These are phyloP conservation scores for Rhodosporidiobolus odoratus DNA, from an alignment of 768 basidiomycete species.

Conservation along the genomic window DNA sequence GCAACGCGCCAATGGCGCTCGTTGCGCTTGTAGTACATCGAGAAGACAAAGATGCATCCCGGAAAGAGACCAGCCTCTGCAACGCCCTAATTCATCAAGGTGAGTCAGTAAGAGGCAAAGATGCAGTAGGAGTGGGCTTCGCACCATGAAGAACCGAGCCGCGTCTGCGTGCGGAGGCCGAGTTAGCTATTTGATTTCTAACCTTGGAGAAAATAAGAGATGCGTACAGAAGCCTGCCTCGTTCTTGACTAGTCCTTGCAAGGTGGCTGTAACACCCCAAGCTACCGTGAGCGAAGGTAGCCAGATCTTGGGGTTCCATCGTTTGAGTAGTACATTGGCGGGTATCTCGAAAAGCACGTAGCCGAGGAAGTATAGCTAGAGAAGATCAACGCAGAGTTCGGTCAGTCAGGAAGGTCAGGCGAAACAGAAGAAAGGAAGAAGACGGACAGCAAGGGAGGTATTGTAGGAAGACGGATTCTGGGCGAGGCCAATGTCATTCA, in stretches of 20 bases:
- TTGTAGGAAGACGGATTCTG: constrained; percentile 16
- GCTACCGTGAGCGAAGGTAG: constrained; percentile 57
- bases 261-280: constrained; percentile 46
- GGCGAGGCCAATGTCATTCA: constrained; percentile 23
- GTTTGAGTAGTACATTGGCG: constrained; percentile 14
- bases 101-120: constrained; percentile 45
- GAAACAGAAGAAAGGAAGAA: constrained; percentile 1
- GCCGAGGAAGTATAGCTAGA: background rate
- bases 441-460: constrained; percentile 11
- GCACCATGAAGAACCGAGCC: constrained; percentile 50
- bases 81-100: constrained; percentile 49
- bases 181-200: background rate
- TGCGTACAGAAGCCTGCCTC: constrained; percentile 51
- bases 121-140: background rate
- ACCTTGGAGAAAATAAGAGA: background rate
- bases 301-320: constrained; percentile 46
- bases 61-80: constrained; percentile 3
- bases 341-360: constrained; percentile 35
- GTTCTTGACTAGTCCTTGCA: constrained; percentile 57
- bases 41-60: constrained; percentile 53
- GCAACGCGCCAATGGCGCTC: constrained; percentile 60
- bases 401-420: background rate
- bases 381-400: background rate
- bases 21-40: constrained; percentile 58
- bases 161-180: constrained; percentile 45